phyloP scores from a whole-genome alignment of 441 rosid species.

The Theobroma grandiflorum region DNA sequence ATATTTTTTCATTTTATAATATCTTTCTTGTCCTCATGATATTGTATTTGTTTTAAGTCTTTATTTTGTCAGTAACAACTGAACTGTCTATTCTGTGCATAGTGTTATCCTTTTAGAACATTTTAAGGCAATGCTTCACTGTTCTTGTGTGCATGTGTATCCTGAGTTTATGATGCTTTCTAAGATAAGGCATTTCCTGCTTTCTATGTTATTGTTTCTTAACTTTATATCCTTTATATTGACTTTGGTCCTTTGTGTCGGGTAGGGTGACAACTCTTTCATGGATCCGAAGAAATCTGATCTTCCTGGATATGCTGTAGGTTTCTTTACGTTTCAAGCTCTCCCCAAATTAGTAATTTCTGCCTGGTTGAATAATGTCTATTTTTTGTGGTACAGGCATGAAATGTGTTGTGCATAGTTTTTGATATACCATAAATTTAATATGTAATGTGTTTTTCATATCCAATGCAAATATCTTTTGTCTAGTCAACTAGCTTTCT shows the following conservation, averaged over 20 bases:
- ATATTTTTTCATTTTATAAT: not conserved
- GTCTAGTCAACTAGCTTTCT: conserved; percentile 7
- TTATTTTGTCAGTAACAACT: not conserved
- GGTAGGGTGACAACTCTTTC: conserved; percentile 53
- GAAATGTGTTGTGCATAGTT: not conserved
- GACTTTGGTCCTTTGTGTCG: conserved; percentile 17
- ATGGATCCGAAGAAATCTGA: conserved; percentile 44
- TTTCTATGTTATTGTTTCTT: not conserved
- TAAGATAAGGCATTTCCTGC: not conserved
- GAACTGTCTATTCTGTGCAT: not conserved
- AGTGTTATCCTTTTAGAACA: not conserved
- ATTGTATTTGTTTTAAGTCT: conserved; percentile 7
- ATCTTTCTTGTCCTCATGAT: not conserved
- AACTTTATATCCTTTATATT: conserved; percentile 3
- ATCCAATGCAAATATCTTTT: conserved; percentile 17
- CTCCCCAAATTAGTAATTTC: not conserved
- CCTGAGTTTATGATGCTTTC: not conserved
- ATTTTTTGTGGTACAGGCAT: not conserved
- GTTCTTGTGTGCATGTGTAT: conserved; percentile 6
- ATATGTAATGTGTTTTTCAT: not conserved
- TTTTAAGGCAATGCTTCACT: not conserved
- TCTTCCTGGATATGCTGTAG: conserved; percentile 65
- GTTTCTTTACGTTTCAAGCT: conserved; percentile 28
- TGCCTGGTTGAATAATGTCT: conserved; percentile 10
- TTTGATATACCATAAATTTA: not conserved